Evolutionary conservation across 2,329 filamentous ascomycete genomes (phyloP), one percentile per base, ranked within the genome.

Genomic region (Albophoma yamanashiensis): DNA sequence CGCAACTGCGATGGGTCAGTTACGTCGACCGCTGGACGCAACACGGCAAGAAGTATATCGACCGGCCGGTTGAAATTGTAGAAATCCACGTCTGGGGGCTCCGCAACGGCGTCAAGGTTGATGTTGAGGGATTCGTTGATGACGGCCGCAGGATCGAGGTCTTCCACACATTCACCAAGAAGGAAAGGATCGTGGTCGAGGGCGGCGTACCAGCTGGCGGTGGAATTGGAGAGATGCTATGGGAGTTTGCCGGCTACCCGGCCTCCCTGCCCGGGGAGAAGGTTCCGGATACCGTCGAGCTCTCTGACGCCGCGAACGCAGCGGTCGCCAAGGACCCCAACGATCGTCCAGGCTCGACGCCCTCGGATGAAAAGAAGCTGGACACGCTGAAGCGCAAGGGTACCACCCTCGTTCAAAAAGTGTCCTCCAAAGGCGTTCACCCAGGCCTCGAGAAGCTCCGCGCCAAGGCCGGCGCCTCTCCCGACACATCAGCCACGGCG

Each of bases 41-140:
- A 59, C 75, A 84, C 36, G 84, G 82, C 22, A 96, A 95, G 74
- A 81, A 82, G 59, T 99, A 97, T 68, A 77, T 91, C 9, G 93
- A 97, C 68, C 79, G 89, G 22, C 84, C 87, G 56, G 82, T 97
- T 1, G 92, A 97, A 74, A 85, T 97, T 47, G 71, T 92, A 14
- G 93, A 97, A 72, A 80, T 99, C 0, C 92, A 96, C 69, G 84
- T 92, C 15, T 97, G 91, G 91, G 94, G 92, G 0, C 71, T 97
- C 57, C 80, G 91, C 55, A 87, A 92, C 66, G 92, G 93, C 0
- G 92, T 97, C 62, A 95, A 94, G 73, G 82, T 97, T 39, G 84
- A 87, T 0, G 82, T 97, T 0, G 89, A 95, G 69, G 92, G 92
- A 0, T 97, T 87, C 64, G 85, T 86, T 1, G 89, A 97, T n/a